Conservation (phyloP, 768 basidiomycete genomes). For the Lactarius pseudohatsudake region DNA sequence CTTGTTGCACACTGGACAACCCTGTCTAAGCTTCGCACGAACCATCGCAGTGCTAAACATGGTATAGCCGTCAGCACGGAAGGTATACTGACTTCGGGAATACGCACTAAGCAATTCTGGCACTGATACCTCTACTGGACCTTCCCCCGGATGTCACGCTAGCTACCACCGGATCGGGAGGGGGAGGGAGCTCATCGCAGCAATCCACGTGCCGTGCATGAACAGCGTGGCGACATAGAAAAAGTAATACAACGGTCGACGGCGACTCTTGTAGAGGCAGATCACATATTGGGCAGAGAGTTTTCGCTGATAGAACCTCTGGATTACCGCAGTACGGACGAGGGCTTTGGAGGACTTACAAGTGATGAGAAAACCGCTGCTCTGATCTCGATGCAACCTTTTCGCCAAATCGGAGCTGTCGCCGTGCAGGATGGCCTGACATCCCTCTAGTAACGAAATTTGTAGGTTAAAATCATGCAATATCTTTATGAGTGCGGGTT, state of each 20-base stretch:
- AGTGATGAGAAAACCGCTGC: slow-evolving; percentile 73
- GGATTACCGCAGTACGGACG: slow-evolving; percentile 4
- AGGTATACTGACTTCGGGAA: neutral
- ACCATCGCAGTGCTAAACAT: slow-evolving; percentile 64
- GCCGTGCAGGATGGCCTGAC: slow-evolving; percentile 80
- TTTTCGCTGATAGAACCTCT: slow-evolving; percentile 48
- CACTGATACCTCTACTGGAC: slow-evolving; percentile 50
- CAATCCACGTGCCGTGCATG: slow-evolving; percentile 79
- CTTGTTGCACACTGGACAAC: slow-evolving; percentile 78
- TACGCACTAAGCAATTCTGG: slow-evolving; percentile 74
- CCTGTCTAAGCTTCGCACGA: slow-evolving; percentile 57
- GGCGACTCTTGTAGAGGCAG: slow-evolving; percentile 56
- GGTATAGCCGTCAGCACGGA: slow-evolving; percentile 2
- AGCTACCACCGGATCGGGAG: slow-evolving; percentile 54
- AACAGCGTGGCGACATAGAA: slow-evolving; percentile 85
- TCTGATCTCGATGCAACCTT: slow-evolving; percentile 72
- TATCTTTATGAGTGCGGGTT: slow-evolving; percentile 94
- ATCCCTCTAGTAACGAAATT: slow-evolving; percentile 89
- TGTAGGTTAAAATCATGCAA: slow-evolving; percentile 95
- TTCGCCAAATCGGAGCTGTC: slow-evolving; percentile 75
- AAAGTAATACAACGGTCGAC: slow-evolving; percentile 66
- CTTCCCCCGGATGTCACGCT: slow-evolving; percentile 44
- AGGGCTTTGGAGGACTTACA: slow-evolving; percentile 47
- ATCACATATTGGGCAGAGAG: slow-evolving; percentile 65
- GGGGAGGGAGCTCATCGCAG: slow-evolving; percentile 58